These are phyloP conservation scores for Paramecium primaurelia DNA, from an alignment of 73 alveolate species.

Conservation along the genomic window DNA sequence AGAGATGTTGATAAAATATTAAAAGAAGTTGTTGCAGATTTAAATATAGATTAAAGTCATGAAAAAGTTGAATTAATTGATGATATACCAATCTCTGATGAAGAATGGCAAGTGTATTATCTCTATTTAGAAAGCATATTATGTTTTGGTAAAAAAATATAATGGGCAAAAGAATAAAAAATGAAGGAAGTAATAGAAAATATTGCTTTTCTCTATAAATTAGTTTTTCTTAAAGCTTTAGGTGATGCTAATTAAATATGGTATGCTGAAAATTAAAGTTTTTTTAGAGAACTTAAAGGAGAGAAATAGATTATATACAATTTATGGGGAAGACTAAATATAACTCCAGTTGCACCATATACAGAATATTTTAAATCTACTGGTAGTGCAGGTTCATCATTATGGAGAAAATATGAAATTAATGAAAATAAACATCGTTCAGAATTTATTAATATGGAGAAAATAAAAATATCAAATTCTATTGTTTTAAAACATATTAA, in stretches of 20 bases:
- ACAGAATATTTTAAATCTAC: conserved; percentile 6
- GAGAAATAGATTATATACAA: neutral
- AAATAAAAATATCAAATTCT: conserved; percentile 11
- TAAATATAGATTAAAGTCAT: conserved; percentile 41
- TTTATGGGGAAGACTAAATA: conserved; percentile 60
- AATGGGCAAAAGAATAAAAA: neutral
- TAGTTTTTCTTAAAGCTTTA: conserved; percentile 36
- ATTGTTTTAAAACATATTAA: conserved; percentile 24
- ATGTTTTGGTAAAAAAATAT: neutral
- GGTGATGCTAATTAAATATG: conserved; percentile 42
- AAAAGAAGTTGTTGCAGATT: neutral
- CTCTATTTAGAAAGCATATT: conserved; percentile 18
- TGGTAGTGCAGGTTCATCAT: conserved; percentile 12
- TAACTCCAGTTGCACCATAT: conserved; percentile 62
- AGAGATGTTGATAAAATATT: neutral
- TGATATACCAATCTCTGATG: conserved; percentile 13
- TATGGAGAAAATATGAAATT: conserved; percentile 56
- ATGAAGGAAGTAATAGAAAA: neutral
- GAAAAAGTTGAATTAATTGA: conserved; percentile 57
- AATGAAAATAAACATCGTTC: conserved; percentile 39
- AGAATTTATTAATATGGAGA: conserved; percentile 55
- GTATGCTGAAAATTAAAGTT: neutral
- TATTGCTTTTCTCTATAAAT: conserved; percentile 13
- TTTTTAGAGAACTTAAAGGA: neutral
- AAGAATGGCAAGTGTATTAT: conserved; percentile 36